Evolutionary conservation across 2,329 filamentous ascomycete species (phyloP).

Genomic region (Eutypella sp.): DNA sequence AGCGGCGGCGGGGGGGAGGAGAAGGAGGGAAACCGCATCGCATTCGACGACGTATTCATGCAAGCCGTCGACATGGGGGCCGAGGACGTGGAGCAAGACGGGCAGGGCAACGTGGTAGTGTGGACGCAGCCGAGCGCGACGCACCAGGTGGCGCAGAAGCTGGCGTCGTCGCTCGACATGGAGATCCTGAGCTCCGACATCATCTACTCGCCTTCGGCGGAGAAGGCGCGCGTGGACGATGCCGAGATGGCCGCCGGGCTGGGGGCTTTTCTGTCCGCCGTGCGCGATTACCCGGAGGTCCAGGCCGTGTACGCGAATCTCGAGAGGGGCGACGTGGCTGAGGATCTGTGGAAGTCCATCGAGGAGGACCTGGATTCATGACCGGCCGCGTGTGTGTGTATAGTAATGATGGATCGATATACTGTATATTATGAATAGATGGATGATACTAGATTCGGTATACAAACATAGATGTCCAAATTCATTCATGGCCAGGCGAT

Average conservation of each 20-base stretch:
- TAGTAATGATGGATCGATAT: slow-evolving; percentile 5
- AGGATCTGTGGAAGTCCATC: slow-evolving; percentile 51
- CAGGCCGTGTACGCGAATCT: slow-evolving; percentile 76
- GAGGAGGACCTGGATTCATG: slow-evolving; percentile 45
- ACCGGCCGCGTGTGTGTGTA: slow-evolving; percentile 12
- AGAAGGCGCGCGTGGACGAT: slow-evolving; percentile 60
- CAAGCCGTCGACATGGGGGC: slow-evolving; percentile 81
- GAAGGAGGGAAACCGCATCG: slow-evolving; percentile 40
- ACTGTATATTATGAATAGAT: slow-evolving; percentile 29
- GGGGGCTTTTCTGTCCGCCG: slow-evolving; percentile 49
- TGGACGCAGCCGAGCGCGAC: slow-evolving; percentile 64
- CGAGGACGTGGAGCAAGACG: slow-evolving; percentile 64
- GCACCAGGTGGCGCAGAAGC: slow-evolving; percentile 55
- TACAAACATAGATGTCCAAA: no score
- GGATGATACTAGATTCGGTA: no score
- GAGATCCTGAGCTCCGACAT: slow-evolving; percentile 73
- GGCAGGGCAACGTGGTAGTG: slow-evolving; percentile 65
- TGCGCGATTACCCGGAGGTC: slow-evolving; percentile 67
- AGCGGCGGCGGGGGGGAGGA: slow-evolving; percentile 17
- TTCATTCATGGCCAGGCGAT: no score
- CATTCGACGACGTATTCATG: slow-evolving; percentile 71
- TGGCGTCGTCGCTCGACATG: slow-evolving; percentile 60
- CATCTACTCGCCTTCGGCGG: slow-evolving; percentile 77
- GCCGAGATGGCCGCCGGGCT: slow-evolving; percentile 52
- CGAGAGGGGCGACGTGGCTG: slow-evolving; percentile 42